These are phyloP conservation scores for Blastocystis sp. DNA, from an alignment of 352 stramenopile species.

Conservation along the genomic window DNA sequence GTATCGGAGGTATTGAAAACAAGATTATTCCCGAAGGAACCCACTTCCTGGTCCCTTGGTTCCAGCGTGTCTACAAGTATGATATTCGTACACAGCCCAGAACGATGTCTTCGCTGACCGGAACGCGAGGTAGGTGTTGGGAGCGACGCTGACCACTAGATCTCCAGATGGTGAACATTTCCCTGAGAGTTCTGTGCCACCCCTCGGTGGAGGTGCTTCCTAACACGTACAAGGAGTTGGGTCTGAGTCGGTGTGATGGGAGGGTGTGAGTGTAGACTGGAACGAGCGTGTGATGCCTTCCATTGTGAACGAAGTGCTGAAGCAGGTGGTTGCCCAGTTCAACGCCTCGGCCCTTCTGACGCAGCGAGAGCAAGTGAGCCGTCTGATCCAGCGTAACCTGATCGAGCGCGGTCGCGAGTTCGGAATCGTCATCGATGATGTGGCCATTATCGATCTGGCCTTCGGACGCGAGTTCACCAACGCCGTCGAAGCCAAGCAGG, in stretches of 20 bases:
- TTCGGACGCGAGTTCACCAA: constrained; percentile 94
- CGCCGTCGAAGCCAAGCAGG: constrained; percentile 97
- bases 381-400: constrained; percentile 81
- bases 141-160: constrained; percentile 68
- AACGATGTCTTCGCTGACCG: constrained; percentile 78
- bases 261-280: constrained; percentile 72
- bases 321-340: constrained; percentile 95
- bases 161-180: constrained; percentile 98
- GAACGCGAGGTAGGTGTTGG: constrained; percentile 63
- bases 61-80: constrained; percentile 87
- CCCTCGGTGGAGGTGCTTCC: constrained; percentile 80
- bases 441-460: constrained; percentile 95
- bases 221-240: constrained; percentile 88
- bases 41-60: constrained; percentile 88
- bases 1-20: constrained; percentile 70
- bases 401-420: constrained; percentile 74
- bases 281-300: constrained; percentile 90
- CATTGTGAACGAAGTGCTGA: constrained; percentile 97
- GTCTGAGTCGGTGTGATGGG: constrained; percentile 65
- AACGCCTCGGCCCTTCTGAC: constrained; percentile 95
- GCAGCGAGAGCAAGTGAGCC: constrained; percentile 89
- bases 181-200: constrained; percentile 90
- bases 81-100: constrained; percentile 80
- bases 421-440: constrained; percentile 85
- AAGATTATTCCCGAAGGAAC: constrained; percentile 78